Base-by-base conservation (phyloP, 192 early-diverging fungal genomes). In the Coemansia sp. region DNA sequence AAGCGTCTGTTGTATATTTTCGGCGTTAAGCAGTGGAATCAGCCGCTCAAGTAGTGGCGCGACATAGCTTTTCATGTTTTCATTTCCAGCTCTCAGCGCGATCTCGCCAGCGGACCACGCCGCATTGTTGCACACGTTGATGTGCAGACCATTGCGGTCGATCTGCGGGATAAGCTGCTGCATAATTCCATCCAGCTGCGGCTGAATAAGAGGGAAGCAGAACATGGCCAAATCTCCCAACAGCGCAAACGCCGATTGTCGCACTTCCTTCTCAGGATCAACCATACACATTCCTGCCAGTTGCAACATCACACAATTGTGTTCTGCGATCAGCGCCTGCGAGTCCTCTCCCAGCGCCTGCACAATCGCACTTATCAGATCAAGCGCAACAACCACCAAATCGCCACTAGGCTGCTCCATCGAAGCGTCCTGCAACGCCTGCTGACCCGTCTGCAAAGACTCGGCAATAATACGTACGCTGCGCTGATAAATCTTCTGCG, bases 91-190 rank as follows among this genome's bases (percentile, higher is more conserved):
- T 80, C 97, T 89, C 24, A 98, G 75, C 22, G 95, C 90, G 74
- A 99, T 93, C 86, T 99, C 98, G 54, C 96, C 98, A 11, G 88
- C 91, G 19, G 96, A 91, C 98, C 98, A 99, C 19, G 93, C 88
- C 17, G 96, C 98, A 69, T 99, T 99, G 78, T 99, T 99, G 84
- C 92, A 94, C 31, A 95, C 95, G 29, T 91, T 92, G 20, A 94
- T 82, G 63, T 82, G 76, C 51, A 60, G 23, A 24, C 60, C 75
- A 64, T 81, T 69, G 70, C 77, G 84, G 57, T 93, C 92, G 39
- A 88, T 84, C 63, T 85, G 88, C 36, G 87, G 87, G 57, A 98
- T 86, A 50, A 94, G 81, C 52, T 91, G 87, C 62, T 90, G 86
- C 86, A 95, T 88, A 71, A 97, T 88, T 17, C 85, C 85, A 33